Conservation (phyloP, 2,329 filamentous ascomycete species). For the Lecanicillium sp. region DNA sequence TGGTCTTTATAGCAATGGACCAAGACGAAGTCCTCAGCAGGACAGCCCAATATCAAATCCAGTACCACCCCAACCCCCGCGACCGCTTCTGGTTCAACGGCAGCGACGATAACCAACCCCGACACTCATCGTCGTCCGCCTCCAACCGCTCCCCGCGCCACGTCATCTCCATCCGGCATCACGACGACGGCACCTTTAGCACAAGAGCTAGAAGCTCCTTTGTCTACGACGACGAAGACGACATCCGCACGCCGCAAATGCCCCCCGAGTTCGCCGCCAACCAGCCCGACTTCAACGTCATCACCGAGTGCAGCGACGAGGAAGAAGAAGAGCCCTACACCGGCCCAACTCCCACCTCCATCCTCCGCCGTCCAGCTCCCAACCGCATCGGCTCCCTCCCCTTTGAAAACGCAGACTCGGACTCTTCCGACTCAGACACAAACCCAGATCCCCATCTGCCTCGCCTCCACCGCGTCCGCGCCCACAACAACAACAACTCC, state of each 20-base stretch:
- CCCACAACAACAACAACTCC: conserved; percentile 13
- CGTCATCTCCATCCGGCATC: conserved; percentile 43
- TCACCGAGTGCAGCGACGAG: conserved; percentile 53
- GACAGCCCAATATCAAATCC: conserved; percentile 68
- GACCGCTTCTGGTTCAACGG: neutral
- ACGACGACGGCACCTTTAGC: conserved; percentile 42
- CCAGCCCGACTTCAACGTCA: conserved; percentile 43
- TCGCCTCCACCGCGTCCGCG: conserved; percentile 16
- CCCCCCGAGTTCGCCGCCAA: conserved; percentile 44
- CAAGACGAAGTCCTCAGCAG: conserved; percentile 65
- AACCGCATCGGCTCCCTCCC: conserved; percentile 47
- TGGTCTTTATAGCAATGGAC: conserved; percentile 86
- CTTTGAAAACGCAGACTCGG: conserved; percentile 38
- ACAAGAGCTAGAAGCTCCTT: conserved; percentile 38
- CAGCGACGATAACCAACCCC: neutral
- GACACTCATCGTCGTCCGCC: conserved; percentile 5
- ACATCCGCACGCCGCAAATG: conserved; percentile 42
- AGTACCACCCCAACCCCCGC: conserved; percentile 36
- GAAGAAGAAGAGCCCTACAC: conserved; percentile 35
- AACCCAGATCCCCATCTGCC: conserved; percentile 17
- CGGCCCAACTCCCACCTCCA: conserved; percentile 8
- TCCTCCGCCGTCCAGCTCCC: conserved; percentile 29
- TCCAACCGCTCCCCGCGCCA: conserved; percentile 16
- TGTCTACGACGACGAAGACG: conserved; percentile 19
- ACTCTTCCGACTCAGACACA: conserved; percentile 26